phyloP scores from a whole-genome alignment of 768 basidiomycete genomes.

The Naganishia vaughanmartiniae region DNA sequence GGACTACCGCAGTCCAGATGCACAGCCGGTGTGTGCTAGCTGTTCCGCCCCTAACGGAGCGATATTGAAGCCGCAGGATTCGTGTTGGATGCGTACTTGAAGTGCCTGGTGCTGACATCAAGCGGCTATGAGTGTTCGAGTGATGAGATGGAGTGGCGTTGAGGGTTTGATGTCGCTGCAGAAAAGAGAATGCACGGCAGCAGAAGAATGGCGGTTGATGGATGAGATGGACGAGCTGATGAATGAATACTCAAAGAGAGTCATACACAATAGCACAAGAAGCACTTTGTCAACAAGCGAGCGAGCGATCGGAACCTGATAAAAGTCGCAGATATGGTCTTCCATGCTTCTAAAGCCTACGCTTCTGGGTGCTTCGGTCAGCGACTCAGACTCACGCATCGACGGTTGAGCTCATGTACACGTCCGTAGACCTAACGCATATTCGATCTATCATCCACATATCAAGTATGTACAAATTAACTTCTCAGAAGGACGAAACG shows the following conservation, averaged over 20 bases:
- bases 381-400: no score
- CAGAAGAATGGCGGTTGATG: no score
- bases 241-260: no score
- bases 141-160: neutral
- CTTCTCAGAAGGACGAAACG: neutral
- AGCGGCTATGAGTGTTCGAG: neutral
- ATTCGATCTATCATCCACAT: neutral
- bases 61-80: neutral
- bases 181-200: no score
- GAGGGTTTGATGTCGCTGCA: no score
- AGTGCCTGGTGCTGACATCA: neutral
- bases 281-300: conserved; percentile 4
- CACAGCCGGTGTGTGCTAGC: neutral
- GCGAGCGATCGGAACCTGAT: neutral
- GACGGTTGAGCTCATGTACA: no score
- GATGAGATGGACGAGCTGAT: no score
- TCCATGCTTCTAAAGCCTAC: no score
- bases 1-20: neutral
- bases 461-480: neutral
- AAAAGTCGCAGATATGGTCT: neutral
- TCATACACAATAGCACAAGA: neutral
- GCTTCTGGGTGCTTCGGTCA: no score
- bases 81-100: neutral
- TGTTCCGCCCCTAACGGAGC: neutral
- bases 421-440: neutral